Evolutionary conservation across 768 basidiomycete genomes (phyloP).

Genomic region (Boletus sensibilis): DNA sequence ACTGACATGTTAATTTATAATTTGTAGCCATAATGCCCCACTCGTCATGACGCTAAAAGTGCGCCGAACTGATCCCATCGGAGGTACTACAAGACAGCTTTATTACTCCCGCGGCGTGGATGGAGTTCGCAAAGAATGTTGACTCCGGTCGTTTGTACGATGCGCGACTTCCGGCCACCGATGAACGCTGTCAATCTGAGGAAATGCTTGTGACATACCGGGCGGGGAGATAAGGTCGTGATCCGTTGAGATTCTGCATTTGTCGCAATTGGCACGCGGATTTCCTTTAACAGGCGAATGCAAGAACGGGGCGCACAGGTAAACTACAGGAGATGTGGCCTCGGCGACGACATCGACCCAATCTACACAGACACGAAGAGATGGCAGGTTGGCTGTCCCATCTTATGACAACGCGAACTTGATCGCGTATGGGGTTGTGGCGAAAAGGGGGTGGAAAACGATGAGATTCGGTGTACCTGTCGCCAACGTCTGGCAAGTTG

Average conservation of each 20-base stretch:
- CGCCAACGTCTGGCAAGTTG: constrained; percentile 13
- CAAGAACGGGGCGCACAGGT: neutral
- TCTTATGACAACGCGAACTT: constrained; percentile 5
- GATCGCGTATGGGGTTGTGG: constrained; percentile 18
- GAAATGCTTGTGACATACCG: constrained; percentile 8
- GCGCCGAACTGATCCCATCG: constrained; percentile 9
- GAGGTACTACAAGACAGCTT: constrained; percentile 13
- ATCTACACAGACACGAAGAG: constrained; percentile 12
- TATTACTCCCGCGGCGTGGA: constrained; percentile 29
- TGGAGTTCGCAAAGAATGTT: constrained; percentile 21
- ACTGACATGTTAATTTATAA: neutral
- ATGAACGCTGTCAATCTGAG: constrained; percentile 11
- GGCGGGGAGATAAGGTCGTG: constrained; percentile 33
- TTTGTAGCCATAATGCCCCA: neutral
- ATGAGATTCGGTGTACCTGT: constrained; percentile 19
- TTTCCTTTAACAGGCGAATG: constrained; percentile 8
- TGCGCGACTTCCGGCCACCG: constrained; percentile 20
- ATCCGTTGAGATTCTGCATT: constrained; percentile 27
- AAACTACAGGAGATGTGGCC: neutral
- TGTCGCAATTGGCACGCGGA: neutral
- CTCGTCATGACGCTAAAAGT: neutral
- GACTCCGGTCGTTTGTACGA: constrained; percentile 7
- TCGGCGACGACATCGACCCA: constrained; percentile 16
- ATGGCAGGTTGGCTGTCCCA: neutral
- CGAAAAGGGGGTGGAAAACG: constrained; percentile 29